Base-by-base conservation (phyloP, 179 eudicot genomes). In the Beta lomatogona region DNA sequence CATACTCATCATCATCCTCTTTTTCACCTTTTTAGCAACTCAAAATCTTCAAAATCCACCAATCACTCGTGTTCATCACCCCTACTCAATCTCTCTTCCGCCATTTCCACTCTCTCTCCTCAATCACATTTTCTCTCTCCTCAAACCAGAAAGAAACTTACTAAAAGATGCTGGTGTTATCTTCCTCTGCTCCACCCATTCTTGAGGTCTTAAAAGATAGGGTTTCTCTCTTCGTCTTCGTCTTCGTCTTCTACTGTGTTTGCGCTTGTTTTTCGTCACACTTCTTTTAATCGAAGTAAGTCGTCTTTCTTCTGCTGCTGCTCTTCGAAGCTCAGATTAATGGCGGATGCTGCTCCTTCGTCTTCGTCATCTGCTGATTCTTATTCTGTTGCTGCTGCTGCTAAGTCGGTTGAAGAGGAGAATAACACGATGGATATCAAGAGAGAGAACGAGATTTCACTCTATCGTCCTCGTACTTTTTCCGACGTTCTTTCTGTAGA, bases 271-370 rank as follows among this genome's bases (percentile, higher is more conserved):
- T 41, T 76, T 46, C 78, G 83, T 60, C 85, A 81, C 25, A 36
- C 22, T 50, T 78, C 48, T 19, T 64, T 28, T 57, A 41, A 28
- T 68, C 46, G 72, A 22, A 16, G 31, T 18, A 81, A 46, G n/a
- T 74, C 81, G 9, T 66, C 68, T 48, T 59, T 58, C 58, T 16
- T 85, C 2, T 85, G 75, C 36, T 83, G 66, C 75, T 81, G 87
- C 74, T 82, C 84, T 54, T 82, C 86, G 16, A 85, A 86, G 87
- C 61, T 85, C 73, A 82, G 80, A 67, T 83, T 79, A 45, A 85
- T 84, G 86, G 86, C 90, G 71, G 87, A 86, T 15, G 54, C 70
- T 68, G 74, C 79, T 58, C 52, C 73, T 57, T 19, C 73, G 2
- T 13, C 68, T 2, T 63, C 65, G n/a, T 19, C 22, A 14, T 22